phyloP scores from a whole-genome alignment of 805 yeast species.

The Candida ponderosae region DNA sequence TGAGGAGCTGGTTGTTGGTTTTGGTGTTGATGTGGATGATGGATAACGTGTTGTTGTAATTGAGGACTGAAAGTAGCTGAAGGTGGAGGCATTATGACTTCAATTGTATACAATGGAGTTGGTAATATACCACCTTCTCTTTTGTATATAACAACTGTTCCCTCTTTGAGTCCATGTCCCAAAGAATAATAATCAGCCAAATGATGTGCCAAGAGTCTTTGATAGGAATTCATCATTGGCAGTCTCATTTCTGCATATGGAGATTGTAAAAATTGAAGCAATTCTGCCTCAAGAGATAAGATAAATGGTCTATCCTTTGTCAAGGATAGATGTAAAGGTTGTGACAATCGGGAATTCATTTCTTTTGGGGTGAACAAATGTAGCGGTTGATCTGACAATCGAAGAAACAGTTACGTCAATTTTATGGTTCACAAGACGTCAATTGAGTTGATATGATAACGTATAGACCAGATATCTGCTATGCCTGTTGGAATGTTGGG shows the following conservation, averaged over 20 bases:
- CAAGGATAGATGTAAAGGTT: not conserved
- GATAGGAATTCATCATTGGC: slow-evolving; percentile 50
- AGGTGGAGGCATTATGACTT: too few species aligned
- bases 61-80: not conserved
- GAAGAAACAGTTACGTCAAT: too few species aligned
- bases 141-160: not conserved
- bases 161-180: slow-evolving; percentile 33
- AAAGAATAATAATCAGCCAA: slow-evolving; percentile 59
- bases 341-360: not conserved
- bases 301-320: slow-evolving; percentile 42
- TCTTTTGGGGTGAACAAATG: too few species aligned
- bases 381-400: too few species aligned
- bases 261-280: slow-evolving; percentile 15
- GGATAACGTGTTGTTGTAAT: not conserved
- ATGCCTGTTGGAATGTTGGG: too few species aligned
- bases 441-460: too few species aligned
- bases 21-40: not conserved
- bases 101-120: not conserved
- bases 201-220: slow-evolving; percentile 60
- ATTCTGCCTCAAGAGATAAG: slow-evolving; percentile 37
- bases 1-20: slow-evolving; percentile 1
- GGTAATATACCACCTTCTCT: not conserved
- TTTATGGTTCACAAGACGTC: too few species aligned
- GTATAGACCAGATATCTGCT: too few species aligned
- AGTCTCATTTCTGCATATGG: not conserved